These are phyloP conservation scores for Saccharomyces uvarum DNA, from an alignment of 1,139 yeast genomes.

Conservation along the genomic window DNA sequence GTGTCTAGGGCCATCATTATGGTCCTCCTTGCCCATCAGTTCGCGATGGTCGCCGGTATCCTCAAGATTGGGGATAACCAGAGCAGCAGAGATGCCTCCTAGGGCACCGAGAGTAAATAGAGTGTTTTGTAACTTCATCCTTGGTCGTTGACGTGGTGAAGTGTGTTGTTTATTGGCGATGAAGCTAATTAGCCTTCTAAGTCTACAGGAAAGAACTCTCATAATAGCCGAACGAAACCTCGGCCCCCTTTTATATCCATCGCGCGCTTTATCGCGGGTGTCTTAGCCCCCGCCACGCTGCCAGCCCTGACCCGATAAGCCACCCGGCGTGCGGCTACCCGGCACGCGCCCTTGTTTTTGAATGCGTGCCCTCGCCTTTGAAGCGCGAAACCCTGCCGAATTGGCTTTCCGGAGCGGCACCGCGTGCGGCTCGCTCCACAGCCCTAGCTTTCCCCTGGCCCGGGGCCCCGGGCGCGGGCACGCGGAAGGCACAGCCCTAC, in stretches of 20 bases:
- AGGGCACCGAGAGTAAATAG: not conserved
- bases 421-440: not conserved
- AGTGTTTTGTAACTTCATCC: not conserved
- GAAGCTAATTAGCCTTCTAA: not conserved
- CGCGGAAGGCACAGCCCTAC: not conserved
- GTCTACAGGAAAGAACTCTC: not conserved
- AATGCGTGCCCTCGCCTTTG: not conserved
- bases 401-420: not conserved
- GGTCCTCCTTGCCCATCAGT: not conserved
- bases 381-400: not conserved
- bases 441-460: not conserved
- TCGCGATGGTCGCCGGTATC: not conserved
- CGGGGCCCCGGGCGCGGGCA: not conserved
- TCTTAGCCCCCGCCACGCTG: not conserved
- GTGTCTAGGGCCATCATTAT: not conserved
- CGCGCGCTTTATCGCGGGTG: conserved; percentile 1
- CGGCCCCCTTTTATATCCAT: not conserved
- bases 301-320: not conserved
- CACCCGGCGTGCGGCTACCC: not conserved
- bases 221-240: not conserved
- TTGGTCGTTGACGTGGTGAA: not conserved
- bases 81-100: not conserved
- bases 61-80: not conserved
- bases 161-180: not conserved
- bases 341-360: not conserved